These are phyloP conservation scores for Nemania sp. DNA, from an alignment of 2,329 filamentous ascomycete genomes.

Conservation along the genomic window DNA sequence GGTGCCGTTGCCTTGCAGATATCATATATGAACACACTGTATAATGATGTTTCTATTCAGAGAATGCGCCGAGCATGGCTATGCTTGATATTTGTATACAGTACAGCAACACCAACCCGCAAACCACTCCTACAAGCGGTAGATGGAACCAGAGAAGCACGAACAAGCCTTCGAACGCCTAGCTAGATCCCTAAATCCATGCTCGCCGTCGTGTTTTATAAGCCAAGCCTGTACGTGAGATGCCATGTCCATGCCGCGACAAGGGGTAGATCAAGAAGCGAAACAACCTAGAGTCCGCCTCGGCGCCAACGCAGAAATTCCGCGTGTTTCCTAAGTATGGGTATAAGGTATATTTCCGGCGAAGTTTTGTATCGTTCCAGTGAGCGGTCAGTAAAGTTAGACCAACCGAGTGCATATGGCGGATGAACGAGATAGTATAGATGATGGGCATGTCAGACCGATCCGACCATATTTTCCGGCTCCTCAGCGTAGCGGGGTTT, in stretches of 20 bases:
- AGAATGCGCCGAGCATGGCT: background rate
- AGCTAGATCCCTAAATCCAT: background rate
- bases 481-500: background rate
- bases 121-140: background rate
- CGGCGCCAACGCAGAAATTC: slow-evolving; percentile 1
- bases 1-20: no score
- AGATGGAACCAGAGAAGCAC: background rate
- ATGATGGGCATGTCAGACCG: slow-evolving; percentile 2
- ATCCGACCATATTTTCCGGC: background rate
- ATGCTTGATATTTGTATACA: background rate
- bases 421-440: background rate
- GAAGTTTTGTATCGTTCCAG: background rate
- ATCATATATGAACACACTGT: background rate
- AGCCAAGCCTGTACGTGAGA: slow-evolving; percentile 1
- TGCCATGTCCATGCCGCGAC: background rate
- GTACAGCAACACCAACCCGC: slow-evolving; percentile 10
- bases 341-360: slow-evolving; percentile 6
- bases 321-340: slow-evolving; percentile 3
- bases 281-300: no score
- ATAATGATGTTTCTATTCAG: slow-evolving; percentile 6
- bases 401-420: background rate
- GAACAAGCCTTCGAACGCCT: slow-evolving; percentile 9
- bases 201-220: slow-evolving; percentile 6
- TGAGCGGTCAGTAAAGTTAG: background rate
- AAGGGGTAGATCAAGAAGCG: background rate